Evolutionary conservation across 1,139 yeast species (phyloP).

Genomic region (Nadsonia commutata): DNA sequence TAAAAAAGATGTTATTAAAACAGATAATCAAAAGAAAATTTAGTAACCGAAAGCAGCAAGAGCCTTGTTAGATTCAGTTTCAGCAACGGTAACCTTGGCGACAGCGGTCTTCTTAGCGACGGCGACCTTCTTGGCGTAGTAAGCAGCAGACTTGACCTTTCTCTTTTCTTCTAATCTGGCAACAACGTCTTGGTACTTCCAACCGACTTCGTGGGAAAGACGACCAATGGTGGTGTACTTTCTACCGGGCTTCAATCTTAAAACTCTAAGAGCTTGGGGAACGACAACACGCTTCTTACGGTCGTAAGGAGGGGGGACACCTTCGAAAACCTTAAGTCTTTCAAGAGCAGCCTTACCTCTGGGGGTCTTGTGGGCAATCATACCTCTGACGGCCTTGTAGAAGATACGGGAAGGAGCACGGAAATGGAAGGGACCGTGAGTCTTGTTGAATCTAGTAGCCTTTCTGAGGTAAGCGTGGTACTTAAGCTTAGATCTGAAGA

Average conservation of each 20-base stretch:
- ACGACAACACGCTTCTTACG: conserved; percentile 99
- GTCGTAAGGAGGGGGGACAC: conserved; percentile 99
- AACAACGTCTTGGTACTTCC: conserved; percentile 99
- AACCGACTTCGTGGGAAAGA: conserved; percentile 93
- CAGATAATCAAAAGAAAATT: conserved; percentile 9
- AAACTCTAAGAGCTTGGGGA: conserved; percentile 98
- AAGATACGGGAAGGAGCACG: conserved; percentile 99
- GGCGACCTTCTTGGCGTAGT: conserved; percentile 97
- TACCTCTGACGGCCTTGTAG: conserved; percentile 99
- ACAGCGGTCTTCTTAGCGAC: conserved; percentile 79
- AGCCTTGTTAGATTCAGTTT: conserved; percentile 57
- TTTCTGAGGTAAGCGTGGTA: conserved; percentile 99
- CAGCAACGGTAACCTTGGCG: conserved; percentile 71
- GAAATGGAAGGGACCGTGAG: conserved; percentile 99
- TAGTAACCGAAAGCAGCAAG: conserved; percentile 74
- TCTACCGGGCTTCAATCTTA: conserved; percentile 99
- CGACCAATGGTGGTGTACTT: conserved; percentile 98
- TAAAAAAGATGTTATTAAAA: not conserved
- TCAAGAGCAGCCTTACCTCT: conserved; percentile 99
- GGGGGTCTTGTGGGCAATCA: conserved; percentile 99
- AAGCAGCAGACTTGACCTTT: conserved; percentile 97
- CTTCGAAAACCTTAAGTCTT: conserved; percentile 98
- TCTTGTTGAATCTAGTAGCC: conserved; percentile 97
- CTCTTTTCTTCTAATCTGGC: conserved; percentile 98
- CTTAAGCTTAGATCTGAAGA: conserved; percentile 99